Conservation (phyloP, 208 protist species). For the Spongospora subterranea region DNA sequence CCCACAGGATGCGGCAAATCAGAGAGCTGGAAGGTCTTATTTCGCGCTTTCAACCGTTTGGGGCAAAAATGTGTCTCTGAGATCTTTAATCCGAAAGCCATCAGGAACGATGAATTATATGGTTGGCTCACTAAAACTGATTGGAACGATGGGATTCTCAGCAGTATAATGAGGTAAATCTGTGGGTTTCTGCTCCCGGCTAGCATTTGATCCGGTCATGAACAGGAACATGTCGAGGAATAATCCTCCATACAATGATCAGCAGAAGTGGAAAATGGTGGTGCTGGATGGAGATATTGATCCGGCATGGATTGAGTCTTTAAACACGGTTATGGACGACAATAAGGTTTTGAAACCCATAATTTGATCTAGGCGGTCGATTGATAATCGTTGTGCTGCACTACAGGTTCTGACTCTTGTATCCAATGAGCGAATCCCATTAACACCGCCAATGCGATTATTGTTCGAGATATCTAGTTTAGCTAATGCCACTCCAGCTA, state of each 20-base stretch:
- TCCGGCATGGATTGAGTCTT: conserved; percentile 98
- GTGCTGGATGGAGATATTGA: conserved; percentile 97
- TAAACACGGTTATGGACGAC: conserved; percentile 96
- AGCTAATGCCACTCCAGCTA: conserved; percentile 94
- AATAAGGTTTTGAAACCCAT: conserved; percentile 90
- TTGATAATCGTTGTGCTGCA: not conserved
- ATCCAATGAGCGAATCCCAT: conserved; percentile 96
- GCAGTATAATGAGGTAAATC: conserved; percentile 83
- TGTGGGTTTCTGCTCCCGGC: not conserved
- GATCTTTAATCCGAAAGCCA: conserved; percentile 96
- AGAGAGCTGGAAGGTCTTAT: conserved; percentile 91
- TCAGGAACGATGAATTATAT: conserved; percentile 96
- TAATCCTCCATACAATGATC: conserved; percentile 84
- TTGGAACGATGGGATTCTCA: conserved; percentile 92
- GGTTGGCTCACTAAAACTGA: conserved; percentile 89
- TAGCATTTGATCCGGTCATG: not conserved
- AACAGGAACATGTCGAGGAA: conserved; percentile 85
- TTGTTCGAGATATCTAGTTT: conserved; percentile 97
- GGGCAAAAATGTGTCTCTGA: conserved; percentile 85
- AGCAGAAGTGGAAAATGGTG: conserved; percentile 86
- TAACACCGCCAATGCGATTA: conserved; percentile 95
- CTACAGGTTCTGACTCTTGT: conserved; percentile 89
- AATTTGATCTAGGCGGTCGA: not conserved
- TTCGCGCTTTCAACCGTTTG: conserved; percentile 86
- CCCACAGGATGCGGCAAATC: conserved; percentile 93